phyloP scores from a whole-genome alignment of 148 eudicot species.

The Nepenthes mirabilis region DNA sequence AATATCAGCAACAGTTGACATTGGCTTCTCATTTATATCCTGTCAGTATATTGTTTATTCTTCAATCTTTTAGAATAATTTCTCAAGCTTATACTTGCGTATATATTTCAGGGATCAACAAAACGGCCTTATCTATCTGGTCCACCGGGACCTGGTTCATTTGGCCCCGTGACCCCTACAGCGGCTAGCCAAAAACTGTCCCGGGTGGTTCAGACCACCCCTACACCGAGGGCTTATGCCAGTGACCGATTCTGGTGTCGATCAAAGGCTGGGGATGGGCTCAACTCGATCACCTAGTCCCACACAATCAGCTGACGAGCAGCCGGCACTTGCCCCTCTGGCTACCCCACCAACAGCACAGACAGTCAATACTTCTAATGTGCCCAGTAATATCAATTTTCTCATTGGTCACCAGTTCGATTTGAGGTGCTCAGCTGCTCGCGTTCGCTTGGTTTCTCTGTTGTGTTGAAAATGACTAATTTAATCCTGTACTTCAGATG shows the following conservation, averaged over 20 bases:
- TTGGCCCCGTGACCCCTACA: constrained; percentile 41
- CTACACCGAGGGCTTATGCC: constrained; percentile 60
- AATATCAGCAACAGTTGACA: constrained; percentile 72
- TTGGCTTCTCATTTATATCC: constrained; percentile 79
- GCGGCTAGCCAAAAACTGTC: constrained; percentile 50
- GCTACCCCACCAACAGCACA: constrained; percentile 88
- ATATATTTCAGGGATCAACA: constrained; percentile 35
- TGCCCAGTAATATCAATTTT: constrained; percentile 46
- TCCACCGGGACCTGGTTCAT: constrained; percentile 35
- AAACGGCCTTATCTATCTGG: constrained; percentile 50
- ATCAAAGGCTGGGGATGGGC: constrained; percentile 58
- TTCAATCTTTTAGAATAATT: not conserved
- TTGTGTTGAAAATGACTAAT: too few species aligned
- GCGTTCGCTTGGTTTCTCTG: not conserved
- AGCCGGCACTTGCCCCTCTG: constrained; percentile 47
- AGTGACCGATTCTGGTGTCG: constrained; percentile 32
- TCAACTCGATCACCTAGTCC: constrained; percentile 72
- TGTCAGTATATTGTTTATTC: constrained; percentile 22
- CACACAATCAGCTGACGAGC: constrained; percentile 38
- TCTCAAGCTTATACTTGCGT: not conserved
- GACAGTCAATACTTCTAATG: constrained; percentile 85
- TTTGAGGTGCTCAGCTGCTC: not conserved
- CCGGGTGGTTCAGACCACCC: constrained; percentile 38
- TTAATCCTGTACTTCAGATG: too few species aligned
- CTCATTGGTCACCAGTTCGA: not conserved